Conservation (phyloP, 192 early-diverging fungal species). For the Podila epicladia region DNA sequence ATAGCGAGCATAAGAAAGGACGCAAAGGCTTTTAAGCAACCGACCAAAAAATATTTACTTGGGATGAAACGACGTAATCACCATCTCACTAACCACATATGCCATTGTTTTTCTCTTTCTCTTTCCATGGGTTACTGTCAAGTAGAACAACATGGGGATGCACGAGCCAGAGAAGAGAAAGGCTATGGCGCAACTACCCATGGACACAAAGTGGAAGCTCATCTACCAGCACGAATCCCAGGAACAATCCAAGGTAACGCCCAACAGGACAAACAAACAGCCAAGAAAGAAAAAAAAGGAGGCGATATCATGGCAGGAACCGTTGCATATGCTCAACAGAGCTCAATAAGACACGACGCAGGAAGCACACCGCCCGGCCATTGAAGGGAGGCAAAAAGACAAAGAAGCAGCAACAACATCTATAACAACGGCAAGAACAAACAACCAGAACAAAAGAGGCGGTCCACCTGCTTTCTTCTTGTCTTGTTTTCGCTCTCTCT, state of each 20-base stretch:
- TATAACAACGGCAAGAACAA: too few species aligned
- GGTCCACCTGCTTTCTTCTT: background rate
- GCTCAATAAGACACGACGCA: too few species aligned
- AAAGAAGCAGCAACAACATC: too few species aligned
- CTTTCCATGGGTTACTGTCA: too few species aligned
- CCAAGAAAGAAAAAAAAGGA: background rate
- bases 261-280: too few species aligned
- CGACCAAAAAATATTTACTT: too few species aligned
- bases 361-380: too few species aligned
- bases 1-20: too few species aligned
- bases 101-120: conserved; percentile 2
- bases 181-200: conserved; percentile 55
- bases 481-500: background rate
- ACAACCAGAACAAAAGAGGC: background rate
- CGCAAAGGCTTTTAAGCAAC: too few species aligned
- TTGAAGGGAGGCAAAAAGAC: too few species aligned
- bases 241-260: conserved; percentile 44
- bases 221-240: conserved; percentile 61
- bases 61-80: conserved; percentile 1
- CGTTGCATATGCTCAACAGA: too few species aligned
- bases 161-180: conserved; percentile 55
- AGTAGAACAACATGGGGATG: conserved; percentile 63
- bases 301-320: too few species aligned
- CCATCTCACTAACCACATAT: background rate
- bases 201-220: conserved; percentile 69